Conservation (phyloP, 768 basidiomycete genomes). For the Auricularia cornea region DNA sequence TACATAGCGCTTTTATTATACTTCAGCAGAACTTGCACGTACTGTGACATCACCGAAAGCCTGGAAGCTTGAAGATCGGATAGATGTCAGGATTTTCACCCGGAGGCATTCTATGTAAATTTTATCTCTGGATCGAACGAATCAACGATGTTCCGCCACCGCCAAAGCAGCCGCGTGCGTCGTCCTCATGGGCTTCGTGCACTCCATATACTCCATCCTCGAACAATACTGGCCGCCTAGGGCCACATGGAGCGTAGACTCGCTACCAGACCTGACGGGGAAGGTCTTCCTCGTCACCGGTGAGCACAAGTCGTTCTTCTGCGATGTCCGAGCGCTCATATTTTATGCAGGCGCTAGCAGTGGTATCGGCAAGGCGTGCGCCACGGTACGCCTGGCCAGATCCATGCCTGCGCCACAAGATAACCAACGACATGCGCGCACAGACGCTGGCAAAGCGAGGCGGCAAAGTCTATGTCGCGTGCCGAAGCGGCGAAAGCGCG, state of each 20-base stretch:
- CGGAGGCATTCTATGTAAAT: too few relatives aligned
- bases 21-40: too few relatives aligned
- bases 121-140: too few relatives aligned
- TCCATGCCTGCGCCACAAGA: neutral
- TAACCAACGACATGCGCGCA: neutral
- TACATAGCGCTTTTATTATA: too few relatives aligned
- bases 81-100: too few relatives aligned
- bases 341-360: neutral
- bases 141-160: too few relatives aligned
- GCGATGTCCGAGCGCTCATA: neutral
- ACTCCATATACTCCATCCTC: neutral
- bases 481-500: neutral
- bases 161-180: too few relatives aligned
- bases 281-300: conserved; percentile 2
- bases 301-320: neutral
- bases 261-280: neutral
- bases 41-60: too few relatives aligned
- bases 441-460: neutral
- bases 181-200: too few relatives aligned
- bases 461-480: neutral
- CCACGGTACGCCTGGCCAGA: neutral
- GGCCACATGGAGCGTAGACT: neutral
- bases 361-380: neutral
- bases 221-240: neutral
- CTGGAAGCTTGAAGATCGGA: too few relatives aligned